These are phyloP conservation scores for Rhizophagus sp. DNA, from an alignment of 192 early-diverging fungal species.

Conservation along the genomic window DNA sequence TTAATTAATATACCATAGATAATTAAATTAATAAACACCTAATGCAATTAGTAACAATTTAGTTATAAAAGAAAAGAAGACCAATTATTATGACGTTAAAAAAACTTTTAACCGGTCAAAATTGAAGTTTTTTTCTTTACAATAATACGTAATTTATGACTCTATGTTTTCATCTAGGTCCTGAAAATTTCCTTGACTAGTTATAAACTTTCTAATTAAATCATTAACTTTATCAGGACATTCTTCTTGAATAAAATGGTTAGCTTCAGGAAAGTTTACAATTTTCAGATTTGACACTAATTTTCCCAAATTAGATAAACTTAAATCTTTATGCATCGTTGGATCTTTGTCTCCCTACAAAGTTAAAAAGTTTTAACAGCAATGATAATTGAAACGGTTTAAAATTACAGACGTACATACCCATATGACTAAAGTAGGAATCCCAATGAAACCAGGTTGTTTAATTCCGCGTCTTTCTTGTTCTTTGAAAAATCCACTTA, in stretches of 20 bases:
- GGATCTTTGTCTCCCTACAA: conserved; percentile 32
- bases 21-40: too few species aligned
- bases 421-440: conserved; percentile 32
- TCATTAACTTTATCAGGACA: conserved; percentile 23
- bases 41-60: too few species aligned
- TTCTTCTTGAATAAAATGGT: conserved; percentile 32
- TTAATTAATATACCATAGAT: too few species aligned
- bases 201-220: conserved; percentile 21
- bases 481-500: background rate
- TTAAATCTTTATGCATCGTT: conserved; percentile 5
- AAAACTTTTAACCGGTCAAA: too few species aligned
- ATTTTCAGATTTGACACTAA: conserved; percentile 21
- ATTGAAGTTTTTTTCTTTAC: too few species aligned
- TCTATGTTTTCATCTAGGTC: background rate
- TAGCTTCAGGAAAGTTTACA: background rate
- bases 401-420: conserved; percentile 4
- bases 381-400: background rate
- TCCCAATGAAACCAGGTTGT: conserved; percentile 24
- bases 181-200: background rate
- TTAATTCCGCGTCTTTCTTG: background rate
- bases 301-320: background rate
- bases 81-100: too few species aligned
- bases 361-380: background rate
- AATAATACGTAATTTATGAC: background rate
- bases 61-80: too few species aligned